Evolutionary conservation across 2,329 filamentous ascomycete genomes (phyloP).

Genomic region (Thelonectria olida): DNA sequence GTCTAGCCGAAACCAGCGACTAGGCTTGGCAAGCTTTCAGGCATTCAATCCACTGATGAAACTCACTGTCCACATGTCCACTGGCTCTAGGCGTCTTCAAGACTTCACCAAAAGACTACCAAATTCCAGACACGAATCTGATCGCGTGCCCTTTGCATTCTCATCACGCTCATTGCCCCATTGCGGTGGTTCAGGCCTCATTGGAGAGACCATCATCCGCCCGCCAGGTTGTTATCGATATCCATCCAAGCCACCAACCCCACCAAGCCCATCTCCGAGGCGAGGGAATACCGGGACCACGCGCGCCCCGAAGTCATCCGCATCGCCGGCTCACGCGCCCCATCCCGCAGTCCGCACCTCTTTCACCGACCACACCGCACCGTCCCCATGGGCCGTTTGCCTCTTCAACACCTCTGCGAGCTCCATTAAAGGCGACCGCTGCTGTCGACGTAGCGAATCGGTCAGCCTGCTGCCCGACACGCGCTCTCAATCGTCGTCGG

Average conservation of each 20-base stretch:
- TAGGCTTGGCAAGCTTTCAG: background rate
- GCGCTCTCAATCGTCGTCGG: conserved; percentile 31
- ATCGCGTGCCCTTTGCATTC: background rate
- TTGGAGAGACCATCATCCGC: background rate
- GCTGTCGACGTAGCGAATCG: conserved; percentile 21
- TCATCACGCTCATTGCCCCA: background rate
- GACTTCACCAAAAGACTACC: background rate
- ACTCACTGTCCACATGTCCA: background rate
- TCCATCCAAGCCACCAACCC: conserved; percentile 18
- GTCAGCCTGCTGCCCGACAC: conserved; percentile 18
- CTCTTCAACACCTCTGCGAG: conserved; percentile 14
- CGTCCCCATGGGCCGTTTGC: conserved; percentile 13
- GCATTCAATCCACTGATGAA: background rate
- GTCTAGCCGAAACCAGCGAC: conserved; percentile 6
- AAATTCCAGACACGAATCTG: background rate
- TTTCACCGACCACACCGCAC: conserved; percentile 26
- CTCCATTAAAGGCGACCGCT: conserved; percentile 24
- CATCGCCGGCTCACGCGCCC: conserved; percentile 43
- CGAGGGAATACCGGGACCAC: conserved; percentile 34
- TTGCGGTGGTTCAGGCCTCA: background rate
- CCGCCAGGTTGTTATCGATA: background rate
- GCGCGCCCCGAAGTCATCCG: conserved; percentile 43
- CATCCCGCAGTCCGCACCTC: conserved; percentile 22
- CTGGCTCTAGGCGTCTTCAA: background rate
- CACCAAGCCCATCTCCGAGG: conserved; percentile 19